Evolutionary conservation across 768 basidiomycete genomes (phyloP).

Genomic region (Phlegmacium glaucopus): DNA sequence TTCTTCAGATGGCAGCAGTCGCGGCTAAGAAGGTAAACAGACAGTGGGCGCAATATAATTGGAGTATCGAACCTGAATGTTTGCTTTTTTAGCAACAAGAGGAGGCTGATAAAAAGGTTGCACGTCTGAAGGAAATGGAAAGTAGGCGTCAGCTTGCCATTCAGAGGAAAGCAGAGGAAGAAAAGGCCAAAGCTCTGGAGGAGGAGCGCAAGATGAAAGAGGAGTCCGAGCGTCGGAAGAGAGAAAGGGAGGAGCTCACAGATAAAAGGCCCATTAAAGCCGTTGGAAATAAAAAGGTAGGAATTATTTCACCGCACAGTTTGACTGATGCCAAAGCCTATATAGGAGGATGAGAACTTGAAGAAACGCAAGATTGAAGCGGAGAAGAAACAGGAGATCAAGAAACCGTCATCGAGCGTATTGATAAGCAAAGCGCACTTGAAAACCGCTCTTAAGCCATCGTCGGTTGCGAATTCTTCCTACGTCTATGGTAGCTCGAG

Average conservation of each 20-base stretch:
- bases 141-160: constrained; percentile 65
- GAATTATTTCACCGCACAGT: constrained; percentile 3
- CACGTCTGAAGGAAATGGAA: constrained; percentile 79
- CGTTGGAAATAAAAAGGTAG: constrained; percentile 54
- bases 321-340: not conserved
- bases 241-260: constrained; percentile 75
- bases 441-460: constrained; percentile 41
- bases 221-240: constrained; percentile 73
- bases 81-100: constrained; percentile 74
- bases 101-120: constrained; percentile 75
- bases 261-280: constrained; percentile 63
- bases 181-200: constrained; percentile 57
- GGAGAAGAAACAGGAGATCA: constrained; percentile 55
- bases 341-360: constrained; percentile 61
- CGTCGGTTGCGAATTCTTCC: constrained; percentile 35
- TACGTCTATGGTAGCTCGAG: constrained; percentile 21
- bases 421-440: constrained; percentile 50
- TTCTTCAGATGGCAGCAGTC: constrained; percentile 72
- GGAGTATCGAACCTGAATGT: not conserved
- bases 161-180: constrained; percentile 79
- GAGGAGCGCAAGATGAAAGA: constrained; percentile 72
- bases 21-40: constrained; percentile 83
- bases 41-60: not conserved
- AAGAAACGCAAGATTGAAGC: constrained; percentile 72
- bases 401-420: constrained; percentile 42